Evolutionary conservation across 208 protist genomes (phyloP).

Genomic region (Pavlovales sp.): DNA sequence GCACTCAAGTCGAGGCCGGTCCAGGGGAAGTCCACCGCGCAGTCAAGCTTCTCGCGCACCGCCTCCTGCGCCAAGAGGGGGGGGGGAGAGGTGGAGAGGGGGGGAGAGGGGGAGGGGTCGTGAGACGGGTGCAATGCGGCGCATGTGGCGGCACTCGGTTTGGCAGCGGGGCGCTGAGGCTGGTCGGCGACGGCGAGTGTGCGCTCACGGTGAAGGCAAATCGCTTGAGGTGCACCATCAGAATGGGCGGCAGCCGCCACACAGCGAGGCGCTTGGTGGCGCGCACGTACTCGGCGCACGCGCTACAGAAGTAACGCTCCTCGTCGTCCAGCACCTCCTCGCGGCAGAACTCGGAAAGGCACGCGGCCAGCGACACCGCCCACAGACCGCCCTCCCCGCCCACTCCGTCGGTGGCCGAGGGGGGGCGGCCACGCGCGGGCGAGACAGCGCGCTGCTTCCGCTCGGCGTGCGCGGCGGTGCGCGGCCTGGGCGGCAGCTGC

Average conservation of each 20-base stretch:
- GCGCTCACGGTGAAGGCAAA: neutral
- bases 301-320: neutral
- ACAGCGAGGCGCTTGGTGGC: neutral
- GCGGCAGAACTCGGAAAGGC: neutral
- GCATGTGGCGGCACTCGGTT: too few relatives aligned
- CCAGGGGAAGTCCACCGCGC: neutral
- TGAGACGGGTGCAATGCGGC: too few relatives aligned
- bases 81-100: too few relatives aligned
- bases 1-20: neutral
- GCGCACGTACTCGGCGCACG: neutral
- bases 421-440: too few relatives aligned
- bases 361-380: neutral
- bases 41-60: neutral
- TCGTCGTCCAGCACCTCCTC: neutral
- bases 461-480: too few relatives aligned
- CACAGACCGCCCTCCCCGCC: too few relatives aligned
- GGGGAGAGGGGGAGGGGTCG: too few relatives aligned
- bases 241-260: neutral
- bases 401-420: too few relatives aligned
- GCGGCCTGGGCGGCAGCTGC: neutral
- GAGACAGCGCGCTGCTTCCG: too few relatives aligned
- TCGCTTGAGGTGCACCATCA: slow-evolving; percentile 12
- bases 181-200: neutral
- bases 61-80: too few relatives aligned
- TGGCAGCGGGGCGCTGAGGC: neutral